Evolutionary conservation across 305 asterid species (phyloP).

Genomic region (Caryopteris hybrid): DNA sequence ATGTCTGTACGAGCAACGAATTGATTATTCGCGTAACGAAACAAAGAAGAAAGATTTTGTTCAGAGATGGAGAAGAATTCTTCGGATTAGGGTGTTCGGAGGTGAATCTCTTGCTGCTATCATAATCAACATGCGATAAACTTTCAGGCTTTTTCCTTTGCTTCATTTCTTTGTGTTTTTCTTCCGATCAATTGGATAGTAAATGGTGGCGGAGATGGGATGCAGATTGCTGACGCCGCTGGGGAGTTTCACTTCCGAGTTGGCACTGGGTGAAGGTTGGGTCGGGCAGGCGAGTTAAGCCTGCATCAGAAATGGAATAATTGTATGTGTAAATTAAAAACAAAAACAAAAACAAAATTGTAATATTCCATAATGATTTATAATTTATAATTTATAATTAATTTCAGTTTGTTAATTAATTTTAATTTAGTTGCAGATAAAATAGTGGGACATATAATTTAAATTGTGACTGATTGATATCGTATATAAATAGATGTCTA

Average conservation of each 20-base stretch:
- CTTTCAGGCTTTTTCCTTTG: slow-evolving; percentile 22
- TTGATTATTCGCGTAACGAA: slow-evolving; percentile 35
- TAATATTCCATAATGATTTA: too few species aligned
- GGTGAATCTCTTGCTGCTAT: slow-evolving; percentile 4
- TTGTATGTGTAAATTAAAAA: too few species aligned
- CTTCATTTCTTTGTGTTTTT: slow-evolving; percentile 8
- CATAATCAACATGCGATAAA: slow-evolving; percentile 13
- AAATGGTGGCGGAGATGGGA: neutral
- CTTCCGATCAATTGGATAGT: neutral
- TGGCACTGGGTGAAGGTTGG: neutral
- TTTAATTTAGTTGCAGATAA: too few species aligned
- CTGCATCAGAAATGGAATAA: too few species aligned
- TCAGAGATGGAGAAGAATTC: slow-evolving; percentile 10
- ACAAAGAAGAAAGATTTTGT: slow-evolving; percentile 38
- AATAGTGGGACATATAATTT: too few species aligned
- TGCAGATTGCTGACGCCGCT: neutral
- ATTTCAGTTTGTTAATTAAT: too few species aligned
- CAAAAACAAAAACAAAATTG: too few species aligned
- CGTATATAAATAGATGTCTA: too few species aligned
- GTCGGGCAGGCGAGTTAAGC: neutral
- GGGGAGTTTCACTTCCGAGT: neutral
- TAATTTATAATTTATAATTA: too few species aligned
- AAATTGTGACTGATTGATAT: too few species aligned
- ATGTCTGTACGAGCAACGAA: slow-evolving; percentile 81
- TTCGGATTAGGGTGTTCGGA: slow-evolving; percentile 16